These are phyloP conservation scores for Zopfochytrium polystomum DNA, from an alignment of 371 early-diverging fungal genomes.

Conservation along the genomic window DNA sequence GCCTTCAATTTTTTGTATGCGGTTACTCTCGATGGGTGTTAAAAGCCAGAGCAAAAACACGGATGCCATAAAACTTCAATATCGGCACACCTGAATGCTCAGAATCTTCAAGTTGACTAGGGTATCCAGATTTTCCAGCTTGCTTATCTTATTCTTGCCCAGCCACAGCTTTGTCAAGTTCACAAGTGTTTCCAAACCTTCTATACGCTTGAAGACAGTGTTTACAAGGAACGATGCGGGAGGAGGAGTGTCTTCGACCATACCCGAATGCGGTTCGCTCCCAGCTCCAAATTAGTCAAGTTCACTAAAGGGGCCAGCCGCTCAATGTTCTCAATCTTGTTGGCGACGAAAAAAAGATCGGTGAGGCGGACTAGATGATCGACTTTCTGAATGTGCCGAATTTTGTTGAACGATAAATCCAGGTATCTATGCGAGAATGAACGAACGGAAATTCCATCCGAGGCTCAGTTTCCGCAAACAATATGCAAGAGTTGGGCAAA, in stretches of 20 bases:
- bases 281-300: conserved; percentile 83
- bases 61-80: not conserved
- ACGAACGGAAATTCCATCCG: no score
- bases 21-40: conserved; percentile 56
- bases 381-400: conserved; percentile 45
- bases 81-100: conserved; percentile 65
- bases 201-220: conserved; percentile 57
- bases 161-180: conserved; percentile 86
- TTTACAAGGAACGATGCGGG: not conserved
- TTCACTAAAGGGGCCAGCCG: conserved; percentile 66
- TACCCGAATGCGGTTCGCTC: conserved; percentile 89
- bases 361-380: conserved; percentile 42
- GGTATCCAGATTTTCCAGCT: conserved; percentile 57
- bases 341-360: conserved; percentile 54
- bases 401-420: conserved; percentile 82
- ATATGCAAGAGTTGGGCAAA: conserved; percentile 4
- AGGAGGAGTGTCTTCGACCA: not conserved
- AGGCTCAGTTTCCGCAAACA: no score
- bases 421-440: conserved; percentile 60
- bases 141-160: conserved; percentile 94
- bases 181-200: conserved; percentile 74
- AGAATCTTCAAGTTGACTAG: conserved; percentile 72
- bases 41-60: conserved; percentile 1
- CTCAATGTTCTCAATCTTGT: conserved; percentile 50
- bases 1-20: conserved; percentile 76